Base-by-base conservation (phyloP, 2,329 filamentous ascomycete species). In the Sporothrix schenckii region DNA sequence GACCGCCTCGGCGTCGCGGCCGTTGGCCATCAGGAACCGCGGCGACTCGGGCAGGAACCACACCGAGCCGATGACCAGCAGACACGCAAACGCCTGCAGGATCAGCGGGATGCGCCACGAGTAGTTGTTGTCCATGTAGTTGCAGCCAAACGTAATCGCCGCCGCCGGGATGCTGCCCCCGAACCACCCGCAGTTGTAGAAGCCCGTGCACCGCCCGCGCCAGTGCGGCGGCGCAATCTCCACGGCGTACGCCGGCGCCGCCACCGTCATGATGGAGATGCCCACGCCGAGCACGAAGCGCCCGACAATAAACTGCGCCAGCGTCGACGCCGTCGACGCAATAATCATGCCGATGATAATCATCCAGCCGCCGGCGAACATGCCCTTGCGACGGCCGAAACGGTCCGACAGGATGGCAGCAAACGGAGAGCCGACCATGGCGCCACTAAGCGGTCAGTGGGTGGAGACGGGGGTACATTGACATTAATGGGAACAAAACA, bases 51-150 rank as follows among this genome's bases (percentile, higher is more conserved):
- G 81, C n/a, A 82, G 76, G 74, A 80, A 80, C 74, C 76, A 80
- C 63, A 83, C 78, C 13, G 75, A 75, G 19, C 61, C 69, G 70
- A 82, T 77, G 68, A 83, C 80, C 49, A 82, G 72, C 14, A 81
- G 47, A 72, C 80, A 83, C 58, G 84, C 80, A 70, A 83, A 76
- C 10, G 82, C 80, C 76, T 85, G 83, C 69, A 85, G 77, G 11
- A 83, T 81, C 9, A 86, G 75, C n/a, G 83, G 83, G 72, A 85
- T 80, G n/a, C 83, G 80, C 83, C 83, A 85, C 10, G 82, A 79
- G 75, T 79, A 84, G 77, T 85, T 75, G 76, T 73, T 83, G 50
- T 78, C 66, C 68, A 86, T 83, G 58, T 76, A 78, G 73, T 81
- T 81, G 75, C 78, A 80, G 41, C 83, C 84, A 70, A 80, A 86